Base-by-base conservation (phyloP, 2,329 filamentous ascomycete species). In the Colletotrichum shisoi region DNA sequence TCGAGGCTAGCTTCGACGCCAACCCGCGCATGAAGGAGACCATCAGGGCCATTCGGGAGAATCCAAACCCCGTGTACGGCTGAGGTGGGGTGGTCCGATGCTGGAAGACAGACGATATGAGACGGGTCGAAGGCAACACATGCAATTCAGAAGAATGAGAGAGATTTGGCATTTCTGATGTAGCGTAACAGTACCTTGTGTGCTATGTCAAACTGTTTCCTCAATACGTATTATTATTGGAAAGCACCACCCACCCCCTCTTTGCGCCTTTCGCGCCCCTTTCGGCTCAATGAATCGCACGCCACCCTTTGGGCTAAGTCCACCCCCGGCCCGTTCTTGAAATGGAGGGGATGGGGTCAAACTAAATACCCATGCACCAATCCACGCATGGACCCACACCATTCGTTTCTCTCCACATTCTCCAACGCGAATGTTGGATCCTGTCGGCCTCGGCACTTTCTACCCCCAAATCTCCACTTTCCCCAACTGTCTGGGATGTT, bases 1-100 rank as follows among this genome's bases (percentile, higher is more conserved):
- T 90, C 52, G 80, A 83, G 57, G 80, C 87, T 21, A 89, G 87
- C 74, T 90, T 90, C 71, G 87, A 88, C 76, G 84, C 86, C 71
- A 90, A 89, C 74, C 74, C 81, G 9, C 79, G 85, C 69, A 86
- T 86, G 24, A 83, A 83, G 72, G 84, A 87, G 71, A 82, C 86
- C 17, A 82, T 89, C 51, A 79, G 79, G 68, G 85, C 89, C 76
- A 89, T 90, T 69, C 80, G 80, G 70, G 79, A 80, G 61, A 83
- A 83, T 58, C 82, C 84, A 12, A 75, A 78, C 40, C 85, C 84
- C n/a, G 62, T 72, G 54, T 63, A 64, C 39, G 48, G 49, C 64
- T 67, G 56, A 63, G 48, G 61, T 42, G 24, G 27, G 48, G 40
- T 61, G 62, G 54, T 56, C 53, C 48, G 46, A 42, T 34, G 48